Evolutionary conservation across 768 basidiomycete genomes (phyloP).

Genomic region (Hypholoma fasciculare): DNA sequence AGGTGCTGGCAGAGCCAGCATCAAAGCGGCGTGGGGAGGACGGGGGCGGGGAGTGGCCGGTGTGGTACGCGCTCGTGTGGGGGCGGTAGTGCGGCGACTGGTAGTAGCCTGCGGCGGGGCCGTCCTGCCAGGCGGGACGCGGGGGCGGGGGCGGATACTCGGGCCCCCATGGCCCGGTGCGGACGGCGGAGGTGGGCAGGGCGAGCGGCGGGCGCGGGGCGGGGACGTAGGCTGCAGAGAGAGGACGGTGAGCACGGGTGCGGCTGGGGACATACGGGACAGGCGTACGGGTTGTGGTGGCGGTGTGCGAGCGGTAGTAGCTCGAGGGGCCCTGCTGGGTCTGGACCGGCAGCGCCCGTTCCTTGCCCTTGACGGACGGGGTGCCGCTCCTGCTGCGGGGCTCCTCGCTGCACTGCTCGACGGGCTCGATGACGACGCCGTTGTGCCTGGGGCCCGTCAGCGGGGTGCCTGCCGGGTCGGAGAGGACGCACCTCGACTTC

Average conservation of each 20-base stretch:
- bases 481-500: conserved; percentile 62
- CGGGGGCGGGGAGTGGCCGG: conserved; percentile 20
- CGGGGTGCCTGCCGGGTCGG: neutral
- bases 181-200: conserved; percentile 37
- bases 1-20: conserved; percentile 13
- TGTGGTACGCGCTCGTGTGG: conserved; percentile 23
- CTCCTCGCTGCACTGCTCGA: conserved; percentile 31
- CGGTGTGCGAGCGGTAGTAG: conserved; percentile 69
- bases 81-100: conserved; percentile 53
- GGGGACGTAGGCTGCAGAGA: conserved; percentile 48
- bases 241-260: neutral
- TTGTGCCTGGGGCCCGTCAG: conserved; percentile 50
- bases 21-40: conserved; percentile 6
- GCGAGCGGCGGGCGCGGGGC: conserved; percentile 18
- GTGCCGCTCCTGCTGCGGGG: conserved; percentile 53
- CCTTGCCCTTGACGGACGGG: conserved; percentile 41
- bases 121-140: conserved; percentile 19
- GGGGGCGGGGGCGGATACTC: no score
- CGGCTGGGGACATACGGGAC: neutral
- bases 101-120: conserved; percentile 30
- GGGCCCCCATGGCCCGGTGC: no score
- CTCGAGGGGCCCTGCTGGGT: conserved; percentile 40
- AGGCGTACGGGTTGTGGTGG: conserved; percentile 41
- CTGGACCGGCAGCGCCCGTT: conserved; percentile 19
- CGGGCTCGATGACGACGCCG: conserved; percentile 62